Evolutionary conservation across 2,329 filamentous ascomycete genomes (phyloP), one percentile per base, ranked within the genome.

Genomic region (Colletotrichum kahawae): DNA sequence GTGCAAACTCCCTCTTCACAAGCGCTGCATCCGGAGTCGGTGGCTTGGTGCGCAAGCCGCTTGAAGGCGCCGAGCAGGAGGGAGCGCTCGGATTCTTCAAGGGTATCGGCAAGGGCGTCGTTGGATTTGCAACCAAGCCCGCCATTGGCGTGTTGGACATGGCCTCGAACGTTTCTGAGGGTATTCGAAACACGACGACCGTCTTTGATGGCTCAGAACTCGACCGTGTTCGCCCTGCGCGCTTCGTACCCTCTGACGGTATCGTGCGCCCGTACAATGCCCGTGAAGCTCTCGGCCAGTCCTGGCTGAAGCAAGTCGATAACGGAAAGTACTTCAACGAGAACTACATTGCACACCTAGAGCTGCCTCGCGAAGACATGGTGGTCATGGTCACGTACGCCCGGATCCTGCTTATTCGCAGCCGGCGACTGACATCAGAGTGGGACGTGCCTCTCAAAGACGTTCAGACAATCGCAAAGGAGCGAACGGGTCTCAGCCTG

Each of bases 251-350:
- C 18, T 92, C 93, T 56, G 96, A 99, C 82, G 97, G 97, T 54
- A 95, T 99, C 75, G 96, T 99, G 38, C 93, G 96, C 4, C 96
- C 97, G 0, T 99, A 98, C 88, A 96, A 93, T 71, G 95, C 98
- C 82, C 95, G 97, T 62, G 97, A 99, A 87, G 96, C 97, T 0
- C 92, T 99, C 4, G 97, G 97, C 1, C 97, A 99, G 83, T 98
- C 95, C 88, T 99, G 97, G 97, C 92, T 99, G 78, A 99, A 99
- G 89, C 98, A 98, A 74, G 92, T 98, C 13, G 97, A 99, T 85
- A 97, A 98, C 78, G 97, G 97, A 76, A 97, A 96, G 83, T 98
- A 96, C 88, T 99, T 99, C 90, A 94, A 98, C 85, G 97, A 99
- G 84, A 91, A 95, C 82, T 99, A 99, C 86, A 97, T 99, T 83